A percentile compares a stretch with the other conserved stretches of the same genome.
Conservation (phyloP, 352 stramenopile species). For the Phytopythium vexans region DNA sequence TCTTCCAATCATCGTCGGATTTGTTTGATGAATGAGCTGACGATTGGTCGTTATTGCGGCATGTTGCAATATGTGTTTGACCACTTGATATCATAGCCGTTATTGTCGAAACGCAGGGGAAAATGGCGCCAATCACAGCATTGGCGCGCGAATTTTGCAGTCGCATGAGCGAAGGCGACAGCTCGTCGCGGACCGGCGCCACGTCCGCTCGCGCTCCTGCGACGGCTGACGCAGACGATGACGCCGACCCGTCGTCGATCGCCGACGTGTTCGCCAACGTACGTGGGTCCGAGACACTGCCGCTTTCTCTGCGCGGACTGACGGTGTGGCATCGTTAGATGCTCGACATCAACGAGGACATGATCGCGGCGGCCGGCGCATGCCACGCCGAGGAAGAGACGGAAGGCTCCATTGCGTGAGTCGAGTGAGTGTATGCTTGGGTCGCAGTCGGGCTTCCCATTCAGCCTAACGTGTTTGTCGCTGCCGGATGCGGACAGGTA, state of each 20-base stretch:
- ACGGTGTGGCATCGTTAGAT: constrained; percentile 34
- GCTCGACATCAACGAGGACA: constrained; percentile 72
- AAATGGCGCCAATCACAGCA: too few species aligned
- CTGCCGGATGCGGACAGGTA: constrained; percentile 30
- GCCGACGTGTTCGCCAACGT: constrained; percentile 70
- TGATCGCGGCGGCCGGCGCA: constrained; percentile 54
- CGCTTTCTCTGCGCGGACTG: constrained; percentile 3
- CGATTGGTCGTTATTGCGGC: neutral
- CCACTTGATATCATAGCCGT: too few species aligned
- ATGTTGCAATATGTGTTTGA: constrained; percentile 3
- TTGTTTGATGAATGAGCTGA: too few species aligned
- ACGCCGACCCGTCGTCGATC: constrained; percentile 47
- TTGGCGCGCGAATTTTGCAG: constrained; percentile 14
- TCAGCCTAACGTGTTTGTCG: neutral
- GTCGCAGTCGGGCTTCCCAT: constrained; percentile 8
- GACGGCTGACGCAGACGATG: constrained; percentile 21
- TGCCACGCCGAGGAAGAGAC: constrained; percentile 56
- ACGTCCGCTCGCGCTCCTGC: constrained; percentile 2
- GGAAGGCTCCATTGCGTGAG: constrained; percentile 51
- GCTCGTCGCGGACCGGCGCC: constrained; percentile 11
- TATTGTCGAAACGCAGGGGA: too few species aligned
- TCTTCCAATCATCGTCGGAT: too few species aligned
- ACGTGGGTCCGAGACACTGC: constrained; percentile 1
- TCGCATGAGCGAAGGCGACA: constrained; percentile 9
- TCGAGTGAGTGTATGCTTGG: neutral